A percentile compares a stretch with the other conserved stretches of the same genome.
These are phyloP conservation scores for Xylariaceae sp. DNA, from an alignment of 2,329 filamentous ascomycete species.

Conservation along the genomic window DNA sequence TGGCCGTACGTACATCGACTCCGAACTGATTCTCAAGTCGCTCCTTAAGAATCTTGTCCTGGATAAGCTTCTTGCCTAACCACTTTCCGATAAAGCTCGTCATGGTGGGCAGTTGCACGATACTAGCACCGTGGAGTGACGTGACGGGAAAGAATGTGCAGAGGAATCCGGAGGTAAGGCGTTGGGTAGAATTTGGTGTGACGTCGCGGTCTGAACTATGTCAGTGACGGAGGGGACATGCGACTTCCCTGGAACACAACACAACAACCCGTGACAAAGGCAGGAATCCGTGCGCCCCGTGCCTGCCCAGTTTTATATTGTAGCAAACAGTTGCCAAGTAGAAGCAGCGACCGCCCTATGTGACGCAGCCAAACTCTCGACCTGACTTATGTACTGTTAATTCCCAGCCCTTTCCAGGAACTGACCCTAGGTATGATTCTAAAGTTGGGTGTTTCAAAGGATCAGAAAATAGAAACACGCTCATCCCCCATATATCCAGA, in stretches of 20 bases:
- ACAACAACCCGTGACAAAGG: neutral
- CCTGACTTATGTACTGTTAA: neutral
- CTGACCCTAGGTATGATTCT: neutral
- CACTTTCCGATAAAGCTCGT: constrained; percentile 14
- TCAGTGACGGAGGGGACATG: neutral
- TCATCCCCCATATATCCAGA: neutral
- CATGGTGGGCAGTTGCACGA: constrained; percentile 8
- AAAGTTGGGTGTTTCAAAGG: neutral
- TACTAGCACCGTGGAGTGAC: neutral
- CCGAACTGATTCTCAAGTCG: constrained; percentile 20
- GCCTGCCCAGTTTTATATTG: constrained; percentile 9
- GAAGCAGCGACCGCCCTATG: neutral
- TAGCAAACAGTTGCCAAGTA: neutral
- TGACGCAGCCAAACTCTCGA: neutral
- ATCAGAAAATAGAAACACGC: neutral
- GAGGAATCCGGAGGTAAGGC: neutral
- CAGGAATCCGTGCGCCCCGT: neutral
- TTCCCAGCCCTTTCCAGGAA: neutral
- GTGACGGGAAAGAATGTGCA: neutral
- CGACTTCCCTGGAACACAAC: neutral
- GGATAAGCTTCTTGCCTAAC: constrained; percentile 18
- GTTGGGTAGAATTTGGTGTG: neutral
- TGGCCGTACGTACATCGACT: constrained; percentile 10
- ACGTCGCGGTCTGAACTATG: neutral
- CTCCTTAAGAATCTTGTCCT: constrained; percentile 21